These are phyloP conservation scores for Stagonosporopsis rhizophila DNA, from an alignment of 2,329 filamentous ascomycete genomes.

Conservation along the genomic window DNA sequence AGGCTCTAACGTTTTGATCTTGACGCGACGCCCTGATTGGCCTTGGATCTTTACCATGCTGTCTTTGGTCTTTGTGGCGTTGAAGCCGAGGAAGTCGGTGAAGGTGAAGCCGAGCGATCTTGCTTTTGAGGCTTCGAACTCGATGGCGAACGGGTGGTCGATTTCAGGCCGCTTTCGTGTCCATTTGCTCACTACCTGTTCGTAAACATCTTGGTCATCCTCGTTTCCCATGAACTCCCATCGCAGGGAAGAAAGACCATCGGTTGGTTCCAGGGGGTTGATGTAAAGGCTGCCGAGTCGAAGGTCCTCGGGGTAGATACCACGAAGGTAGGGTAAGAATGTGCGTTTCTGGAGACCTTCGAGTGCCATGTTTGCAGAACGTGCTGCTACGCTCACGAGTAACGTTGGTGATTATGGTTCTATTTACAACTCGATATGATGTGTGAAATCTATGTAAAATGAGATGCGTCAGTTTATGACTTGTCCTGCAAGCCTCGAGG, in stretches of 20 bases:
- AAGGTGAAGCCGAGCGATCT: background rate
- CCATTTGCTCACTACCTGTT: conserved; percentile 1
- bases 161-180: background rate
- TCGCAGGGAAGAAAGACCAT: background rate
- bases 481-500: background rate
- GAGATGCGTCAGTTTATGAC: background rate
- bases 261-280: background rate
- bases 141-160: background rate
- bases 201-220: background rate
- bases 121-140: background rate
- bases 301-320: background rate
- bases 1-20: background rate
- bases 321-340: conserved; percentile 4
- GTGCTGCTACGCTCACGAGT: background rate
- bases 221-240: conserved; percentile 1
- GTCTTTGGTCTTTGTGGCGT: background rate
- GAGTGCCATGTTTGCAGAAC: background rate
- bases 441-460: background rate
- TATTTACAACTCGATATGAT: background rate
- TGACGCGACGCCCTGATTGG: background rate
- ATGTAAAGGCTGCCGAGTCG: conserved; percentile 4
- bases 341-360: background rate
- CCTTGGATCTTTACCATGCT: background rate
- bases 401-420: background rate
- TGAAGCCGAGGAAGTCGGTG: background rate